phyloP scores from a whole-genome alignment of 176 grass and related monocot species.

The Zea luxurians region DNA sequence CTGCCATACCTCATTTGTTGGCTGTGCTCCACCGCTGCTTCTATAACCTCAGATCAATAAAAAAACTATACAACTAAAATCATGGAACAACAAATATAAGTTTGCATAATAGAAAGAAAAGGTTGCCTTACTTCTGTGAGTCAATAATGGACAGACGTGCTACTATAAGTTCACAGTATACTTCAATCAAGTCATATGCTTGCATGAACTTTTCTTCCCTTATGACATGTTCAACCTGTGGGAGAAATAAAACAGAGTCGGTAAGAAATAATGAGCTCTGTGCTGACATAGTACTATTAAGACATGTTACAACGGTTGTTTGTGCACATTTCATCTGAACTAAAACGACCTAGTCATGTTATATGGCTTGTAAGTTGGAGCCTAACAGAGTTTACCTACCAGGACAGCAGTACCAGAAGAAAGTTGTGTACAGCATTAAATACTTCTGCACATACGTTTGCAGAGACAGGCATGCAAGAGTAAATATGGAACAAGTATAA shows the following conservation, averaged over 20 bases:
- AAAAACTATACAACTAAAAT: neutral
- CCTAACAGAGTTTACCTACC: neutral
- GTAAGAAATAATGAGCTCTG: conserved; percentile 18
- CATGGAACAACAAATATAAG: conserved; percentile 4
- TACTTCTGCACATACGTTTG: neutral
- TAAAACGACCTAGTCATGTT: neutral
- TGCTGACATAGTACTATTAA: neutral
- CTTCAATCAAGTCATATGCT: conserved; percentile 87
- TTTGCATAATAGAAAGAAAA: conserved; percentile 22
- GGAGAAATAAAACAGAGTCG: conserved; percentile 9
- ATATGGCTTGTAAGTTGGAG: neutral
- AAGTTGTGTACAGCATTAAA: neutral
- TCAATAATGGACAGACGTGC: conserved; percentile 89
- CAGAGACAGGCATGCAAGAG: neutral
- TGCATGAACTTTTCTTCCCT: conserved; percentile 89
- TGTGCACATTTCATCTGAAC: neutral
- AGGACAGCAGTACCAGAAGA: neutral
- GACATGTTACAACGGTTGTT: neutral
- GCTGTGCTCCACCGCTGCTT: neutral
- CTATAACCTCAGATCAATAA: conserved; percentile 1
- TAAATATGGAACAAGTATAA: neutral
- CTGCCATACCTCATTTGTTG: no score
- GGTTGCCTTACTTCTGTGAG: conserved; percentile 75
- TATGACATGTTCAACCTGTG: conserved; percentile 97
- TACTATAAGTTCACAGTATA: conserved; percentile 93